Conservation (phyloP, 2,329 filamentous ascomycete genomes). For the Fusarium nygamai region DNA sequence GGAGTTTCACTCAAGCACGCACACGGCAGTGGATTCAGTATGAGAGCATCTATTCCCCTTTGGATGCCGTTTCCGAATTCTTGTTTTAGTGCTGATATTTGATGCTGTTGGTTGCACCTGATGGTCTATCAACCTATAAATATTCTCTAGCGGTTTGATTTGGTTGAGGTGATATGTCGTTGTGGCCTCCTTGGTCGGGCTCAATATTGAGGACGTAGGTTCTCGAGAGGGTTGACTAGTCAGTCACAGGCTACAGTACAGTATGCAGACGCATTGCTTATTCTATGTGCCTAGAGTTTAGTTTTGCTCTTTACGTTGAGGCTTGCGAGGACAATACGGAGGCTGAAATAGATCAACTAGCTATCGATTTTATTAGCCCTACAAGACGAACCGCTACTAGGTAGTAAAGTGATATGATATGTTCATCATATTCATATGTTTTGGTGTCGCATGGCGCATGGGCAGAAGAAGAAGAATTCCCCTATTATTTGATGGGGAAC, state of each 20-base stretch:
- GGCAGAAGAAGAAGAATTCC: not conserved
- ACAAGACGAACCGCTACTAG: not conserved
- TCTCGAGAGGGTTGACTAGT: slow-evolving; percentile 1
- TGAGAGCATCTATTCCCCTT: slow-evolving; percentile 8
- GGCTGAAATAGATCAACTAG: not conserved
- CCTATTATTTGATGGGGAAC: slow-evolving; percentile 13
- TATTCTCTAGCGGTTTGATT: not conserved
- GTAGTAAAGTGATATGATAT: not conserved
- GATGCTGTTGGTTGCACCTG: not conserved
- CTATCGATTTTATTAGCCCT: not conserved
- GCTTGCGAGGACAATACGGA: not conserved
- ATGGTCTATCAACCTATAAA: not conserved
- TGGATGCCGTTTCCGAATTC: slow-evolving; percentile 31
- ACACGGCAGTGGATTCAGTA: slow-evolving; percentile 12
- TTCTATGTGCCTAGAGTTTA: not conserved
- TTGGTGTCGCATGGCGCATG: not conserved
- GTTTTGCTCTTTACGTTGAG: not conserved
- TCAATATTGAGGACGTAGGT: slow-evolving; percentile 6
- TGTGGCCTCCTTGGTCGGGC: not conserved
- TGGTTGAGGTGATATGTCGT: slow-evolving; percentile 4
- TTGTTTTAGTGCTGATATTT: slow-evolving; percentile 34
- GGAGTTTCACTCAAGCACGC: slow-evolving; percentile 4
- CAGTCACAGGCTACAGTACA: slow-evolving; percentile 1
- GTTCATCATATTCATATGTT: slow-evolving; percentile 2
- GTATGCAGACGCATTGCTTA: slow-evolving; percentile 3